Percentiles rank a stretch among this genome's conserved stretches.
Evolutionary conservation across 495 filamentous ascomycete species (phyloP).

Genomic region (Penicillium psychrofluorescens): DNA sequence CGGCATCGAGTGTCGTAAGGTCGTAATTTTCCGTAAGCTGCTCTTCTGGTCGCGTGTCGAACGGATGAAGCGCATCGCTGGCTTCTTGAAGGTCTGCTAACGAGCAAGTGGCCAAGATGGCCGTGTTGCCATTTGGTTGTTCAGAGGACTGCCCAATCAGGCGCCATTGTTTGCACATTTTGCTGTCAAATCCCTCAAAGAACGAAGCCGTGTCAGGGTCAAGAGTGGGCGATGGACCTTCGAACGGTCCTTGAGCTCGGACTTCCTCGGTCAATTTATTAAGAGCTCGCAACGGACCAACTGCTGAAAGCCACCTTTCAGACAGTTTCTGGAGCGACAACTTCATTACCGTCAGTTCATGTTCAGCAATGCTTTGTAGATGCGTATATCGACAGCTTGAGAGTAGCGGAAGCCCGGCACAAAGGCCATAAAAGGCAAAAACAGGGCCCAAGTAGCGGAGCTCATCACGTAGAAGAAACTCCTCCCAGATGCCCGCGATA

Average conservation of each 20-base stretch:
- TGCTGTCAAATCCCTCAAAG: conserved; percentile 20
- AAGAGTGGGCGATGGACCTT: conserved; percentile 9
- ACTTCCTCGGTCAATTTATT: conserved; percentile 23
- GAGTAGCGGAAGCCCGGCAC: conserved; percentile 17
- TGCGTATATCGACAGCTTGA: conserved; percentile 20
- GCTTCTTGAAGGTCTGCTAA: conserved; percentile 15
- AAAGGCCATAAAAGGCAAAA: conserved; percentile 21
- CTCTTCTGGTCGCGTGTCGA: conserved; percentile 8
- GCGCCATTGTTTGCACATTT: conserved; percentile 20
- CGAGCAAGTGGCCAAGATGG: conserved; percentile 8
- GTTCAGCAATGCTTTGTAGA: conserved; percentile 18
- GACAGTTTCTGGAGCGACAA: conserved; percentile 23
- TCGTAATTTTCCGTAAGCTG: conserved; percentile 4
- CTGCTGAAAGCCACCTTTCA: conserved; percentile 22
- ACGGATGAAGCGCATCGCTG: conserved; percentile 1
- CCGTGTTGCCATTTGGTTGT: neutral
- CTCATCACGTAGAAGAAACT: conserved; percentile 21
- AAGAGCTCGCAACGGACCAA: conserved; percentile 18
- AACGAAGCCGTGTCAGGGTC: conserved; percentile 17
- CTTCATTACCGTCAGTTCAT: conserved; percentile 24
- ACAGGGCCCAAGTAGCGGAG: conserved; percentile 21
- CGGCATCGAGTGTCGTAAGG: conserved; percentile 10
- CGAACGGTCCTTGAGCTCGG: conserved; percentile 15
- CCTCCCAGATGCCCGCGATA: conserved; percentile 24
- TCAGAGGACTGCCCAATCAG: conserved; percentile 15